These are phyloP conservation scores for Lathyrus oleraceus DNA, from an alignment of 306 rosid genomes.

Conservation along the genomic window DNA sequence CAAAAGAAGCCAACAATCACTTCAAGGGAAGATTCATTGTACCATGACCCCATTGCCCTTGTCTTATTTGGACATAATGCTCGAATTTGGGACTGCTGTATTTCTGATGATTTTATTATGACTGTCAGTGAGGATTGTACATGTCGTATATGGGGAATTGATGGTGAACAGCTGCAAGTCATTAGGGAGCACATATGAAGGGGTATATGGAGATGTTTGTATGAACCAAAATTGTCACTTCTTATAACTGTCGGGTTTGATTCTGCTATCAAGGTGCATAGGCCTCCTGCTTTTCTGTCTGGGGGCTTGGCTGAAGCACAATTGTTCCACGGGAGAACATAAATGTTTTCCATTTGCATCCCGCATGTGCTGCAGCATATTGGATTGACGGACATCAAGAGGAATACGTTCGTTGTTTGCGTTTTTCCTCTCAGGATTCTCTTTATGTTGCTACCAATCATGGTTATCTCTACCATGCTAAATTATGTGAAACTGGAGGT, in stretches of 20 bases:
- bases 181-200: constrained; percentile 92
- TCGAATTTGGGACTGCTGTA: constrained; percentile 94
- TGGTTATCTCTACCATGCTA: constrained; percentile 80
- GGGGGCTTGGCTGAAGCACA: constrained; percentile 43
- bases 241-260: constrained; percentile 93
- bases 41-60: constrained; percentile 46
- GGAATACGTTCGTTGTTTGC: constrained; percentile 93
- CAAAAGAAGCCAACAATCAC: constrained; percentile 98
- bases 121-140: constrained; percentile 97
- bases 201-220: constrained; percentile 96
- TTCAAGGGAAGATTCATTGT: constrained; percentile 49
- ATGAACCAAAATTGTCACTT: constrained; percentile 64
- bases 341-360: constrained; percentile 53
- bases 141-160: constrained; percentile 80
- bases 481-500: constrained; percentile 54
- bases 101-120: constrained; percentile 67
- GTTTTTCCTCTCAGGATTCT: constrained; percentile 60
- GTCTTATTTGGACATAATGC: constrained; percentile 93
- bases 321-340: constrained; percentile 36
- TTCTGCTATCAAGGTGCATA: constrained; percentile 88
- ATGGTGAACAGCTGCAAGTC: constrained; percentile 74
- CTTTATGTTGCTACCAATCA: constrained; percentile 82
- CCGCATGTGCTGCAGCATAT: constrained; percentile 58
- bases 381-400: constrained; percentile 82
- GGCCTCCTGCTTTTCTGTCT: constrained; percentile 46